These are phyloP conservation scores for Trichosporon sp. DNA, from an alignment of 1,284 basidiomycete genomes.

Conservation along the genomic window DNA sequence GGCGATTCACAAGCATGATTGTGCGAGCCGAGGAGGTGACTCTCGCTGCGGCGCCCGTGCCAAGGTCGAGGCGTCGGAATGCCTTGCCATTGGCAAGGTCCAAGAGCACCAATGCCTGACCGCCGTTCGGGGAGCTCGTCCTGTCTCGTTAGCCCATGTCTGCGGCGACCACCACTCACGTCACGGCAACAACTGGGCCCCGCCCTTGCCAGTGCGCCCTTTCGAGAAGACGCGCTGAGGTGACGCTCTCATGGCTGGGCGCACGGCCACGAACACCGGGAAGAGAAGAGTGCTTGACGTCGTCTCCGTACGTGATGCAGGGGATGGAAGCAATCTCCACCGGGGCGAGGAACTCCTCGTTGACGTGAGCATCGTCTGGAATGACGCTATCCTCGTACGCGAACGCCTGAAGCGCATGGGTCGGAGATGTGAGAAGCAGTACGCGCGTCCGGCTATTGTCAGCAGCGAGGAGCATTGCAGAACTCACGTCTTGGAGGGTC, in stretches of 20 bases:
- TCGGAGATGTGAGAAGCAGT: constrained; percentile 24
- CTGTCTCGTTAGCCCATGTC: constrained; percentile 4
- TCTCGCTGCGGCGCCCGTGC: constrained; percentile 20
- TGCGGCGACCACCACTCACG: constrained; percentile 19
- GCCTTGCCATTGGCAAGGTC: constrained; percentile 24
- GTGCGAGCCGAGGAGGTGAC: constrained; percentile 20
- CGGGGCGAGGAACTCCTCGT: constrained; percentile 30
- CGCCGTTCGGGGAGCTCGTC: not conserved
- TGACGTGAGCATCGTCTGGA: constrained; percentile 32
- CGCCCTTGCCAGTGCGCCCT: constrained; percentile 6
- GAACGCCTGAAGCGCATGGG: constrained; percentile 34
- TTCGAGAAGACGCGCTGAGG: constrained; percentile 15
- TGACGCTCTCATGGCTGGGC: constrained; percentile 3
- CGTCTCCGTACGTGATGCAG: constrained; percentile 21
- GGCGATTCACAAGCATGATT: constrained; percentile 30
- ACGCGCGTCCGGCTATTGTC: constrained; percentile 19
- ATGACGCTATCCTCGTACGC: constrained; percentile 17
- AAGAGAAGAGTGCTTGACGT: constrained; percentile 6
- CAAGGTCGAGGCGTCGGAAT: constrained; percentile 29
- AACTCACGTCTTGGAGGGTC: constrained; percentile 15
- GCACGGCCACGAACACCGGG: not conserved
- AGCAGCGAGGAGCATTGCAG: not conserved
- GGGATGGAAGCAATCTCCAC: constrained; percentile 33
- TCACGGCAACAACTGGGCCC: constrained; percentile 20
- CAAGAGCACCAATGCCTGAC: constrained; percentile 27